phyloP scores from a whole-genome alignment of 306 rosid species.

The Casuarina cunninghamiana region DNA sequence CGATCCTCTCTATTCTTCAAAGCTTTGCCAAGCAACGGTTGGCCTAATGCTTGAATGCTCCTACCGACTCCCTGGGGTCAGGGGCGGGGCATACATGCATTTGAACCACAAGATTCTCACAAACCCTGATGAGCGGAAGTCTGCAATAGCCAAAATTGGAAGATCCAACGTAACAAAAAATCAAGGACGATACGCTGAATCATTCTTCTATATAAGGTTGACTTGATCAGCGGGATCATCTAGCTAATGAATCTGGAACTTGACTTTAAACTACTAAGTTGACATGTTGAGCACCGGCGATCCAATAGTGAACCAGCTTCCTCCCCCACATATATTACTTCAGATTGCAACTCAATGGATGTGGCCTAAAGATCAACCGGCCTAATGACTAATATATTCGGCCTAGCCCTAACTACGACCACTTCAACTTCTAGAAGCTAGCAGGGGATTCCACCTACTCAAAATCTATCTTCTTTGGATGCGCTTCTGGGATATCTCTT shows the following conservation, averaged over 20 bases:
- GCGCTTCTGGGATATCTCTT: slow-evolving; percentile 12
- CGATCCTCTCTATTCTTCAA: slow-evolving; percentile 27
- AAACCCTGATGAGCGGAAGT: neutral
- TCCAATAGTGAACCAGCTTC: neutral
- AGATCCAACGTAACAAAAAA: neutral
- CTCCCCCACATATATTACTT: neutral
- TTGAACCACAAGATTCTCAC: slow-evolving; percentile 18
- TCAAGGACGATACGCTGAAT: too few species aligned
- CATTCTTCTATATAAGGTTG: neutral
- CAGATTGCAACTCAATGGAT: neutral
- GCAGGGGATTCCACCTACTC: slow-evolving; percentile 49
- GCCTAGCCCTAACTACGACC: slow-evolving; percentile 48
- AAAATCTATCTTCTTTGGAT: slow-evolving; percentile 15
- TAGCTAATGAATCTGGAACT: neutral
- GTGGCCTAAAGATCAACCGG: slow-evolving; percentile 45
- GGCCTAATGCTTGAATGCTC: neutral
- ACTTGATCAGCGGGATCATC: neutral
- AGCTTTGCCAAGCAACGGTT: slow-evolving; percentile 2
- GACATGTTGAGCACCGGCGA: neutral
- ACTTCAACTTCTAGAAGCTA: slow-evolving; percentile 31
- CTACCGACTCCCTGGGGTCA: slow-evolving; percentile 41
- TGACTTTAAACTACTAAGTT: neutral
- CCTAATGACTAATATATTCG: slow-evolving; percentile 48
- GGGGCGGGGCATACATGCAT: slow-evolving; percentile 34
- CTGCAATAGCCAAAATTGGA: neutral